Evolutionary conservation across 2,329 filamentous ascomycete species (phyloP), one percentile per base, ranked within the genome.

Genomic region (Pseudocercospora eumusae): DNA sequence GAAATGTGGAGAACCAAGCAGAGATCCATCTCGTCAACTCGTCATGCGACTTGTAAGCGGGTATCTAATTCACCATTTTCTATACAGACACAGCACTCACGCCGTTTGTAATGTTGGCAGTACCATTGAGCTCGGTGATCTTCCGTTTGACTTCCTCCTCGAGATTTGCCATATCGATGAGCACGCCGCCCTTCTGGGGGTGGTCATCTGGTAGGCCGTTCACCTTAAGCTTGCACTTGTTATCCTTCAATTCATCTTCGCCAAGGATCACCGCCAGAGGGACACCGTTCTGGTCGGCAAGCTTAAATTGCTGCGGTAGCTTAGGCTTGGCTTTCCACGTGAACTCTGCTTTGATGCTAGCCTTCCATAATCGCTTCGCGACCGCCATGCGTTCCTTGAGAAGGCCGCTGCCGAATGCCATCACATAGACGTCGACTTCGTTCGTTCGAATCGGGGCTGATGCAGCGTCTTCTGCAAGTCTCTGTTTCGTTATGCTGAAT

Each of bases 281-380:
- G 20, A 96, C 86, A 47, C 88, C 89, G 61, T 86, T 88, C 55
- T 81, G 79, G 75, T 97, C 93, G 10, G 93, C 93, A 20, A 89
- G 88, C 79, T 96, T 96, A 83, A 98, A 98, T 76, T 98, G 93
- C 64, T 88, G 84, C 11, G 87, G 89, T 31, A 96, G 83, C 77
- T 93, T 96, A 15, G 93, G 92, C 82, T 96, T 96, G 68, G 88
- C 84, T 79, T 97, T 98, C 81, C 91, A 91, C 10, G 87, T 82
- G 75, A 95, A 96, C 75, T 98, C 93, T 61, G 93, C 89, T 81
- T 93, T 96, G 79, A 98, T 88, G 20, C 91, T 92, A 7, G 89
- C 91, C 69, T 92, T 87, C 92, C 93, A 96, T 55, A 98, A 81
- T 67, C 82, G 82, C 67, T 86, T 84, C 62, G 88, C 88, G 40